Percentiles rank a stretch among this genome's conserved stretches.
phyloP scores from a whole-genome alignment of 176 grass and related monocot species.

The Cenchrus americanus region DNA sequence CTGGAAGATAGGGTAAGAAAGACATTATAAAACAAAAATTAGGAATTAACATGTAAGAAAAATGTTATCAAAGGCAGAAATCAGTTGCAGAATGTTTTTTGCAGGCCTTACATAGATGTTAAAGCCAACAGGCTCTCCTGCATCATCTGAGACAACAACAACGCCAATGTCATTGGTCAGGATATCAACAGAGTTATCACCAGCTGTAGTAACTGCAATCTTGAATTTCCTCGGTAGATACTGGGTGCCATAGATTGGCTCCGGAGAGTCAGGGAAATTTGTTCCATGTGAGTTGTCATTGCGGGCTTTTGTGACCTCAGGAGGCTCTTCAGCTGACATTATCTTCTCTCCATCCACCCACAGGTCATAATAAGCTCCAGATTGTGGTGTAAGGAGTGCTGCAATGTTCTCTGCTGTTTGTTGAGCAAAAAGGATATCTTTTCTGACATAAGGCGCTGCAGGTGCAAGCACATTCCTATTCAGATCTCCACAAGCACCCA shows the following conservation, averaged over 20 bases:
- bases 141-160: constrained; percentile 85
- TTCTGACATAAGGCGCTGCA: constrained; percentile 80
- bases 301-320: constrained; percentile 80
- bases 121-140: constrained; percentile 88
- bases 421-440: constrained; percentile 80
- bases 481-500: constrained; percentile 95
- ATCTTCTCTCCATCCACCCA: constrained; percentile 99
- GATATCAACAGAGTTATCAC: constrained; percentile 97
- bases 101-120: constrained; percentile 83
- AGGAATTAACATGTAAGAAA: not conserved
- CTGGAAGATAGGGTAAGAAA: constrained; percentile 51
- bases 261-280: constrained; percentile 87
- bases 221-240: constrained; percentile 99
- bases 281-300: constrained; percentile 93
- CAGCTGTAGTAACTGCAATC: constrained; percentile 78
- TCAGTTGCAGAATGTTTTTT: constrained; percentile 7
- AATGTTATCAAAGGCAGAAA: not conserved
- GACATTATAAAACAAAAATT: constrained; percentile 8
- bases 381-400: constrained; percentile 81
- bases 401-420: constrained; percentile 92
- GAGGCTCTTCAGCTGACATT: constrained; percentile 90
- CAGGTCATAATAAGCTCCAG: constrained; percentile 94
- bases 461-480: constrained; percentile 98
- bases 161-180: constrained; percentile 96
- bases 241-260: constrained; percentile 95